Evolutionary conservation across 192 early-diverging fungal genomes (phyloP), one percentile per base, ranked within the genome.

Genomic region (Oehlia diaphana): DNA sequence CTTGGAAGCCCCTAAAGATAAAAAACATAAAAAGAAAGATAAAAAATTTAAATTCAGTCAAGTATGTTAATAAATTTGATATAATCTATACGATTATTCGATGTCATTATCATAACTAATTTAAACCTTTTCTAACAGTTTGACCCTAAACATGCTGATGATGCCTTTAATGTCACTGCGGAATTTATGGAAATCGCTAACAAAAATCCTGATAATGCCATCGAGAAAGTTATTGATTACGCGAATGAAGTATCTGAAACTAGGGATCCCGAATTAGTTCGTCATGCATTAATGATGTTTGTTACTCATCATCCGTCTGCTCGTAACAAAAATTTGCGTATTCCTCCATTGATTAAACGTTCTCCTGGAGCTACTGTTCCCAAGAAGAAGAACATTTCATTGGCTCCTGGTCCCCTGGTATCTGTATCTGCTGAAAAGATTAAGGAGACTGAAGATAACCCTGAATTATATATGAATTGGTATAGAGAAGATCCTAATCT

Each of bases 401-500:
- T 26, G 0, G n/a, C 70, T 7, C 28, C 28, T 8, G 42, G 39
- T 26, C 37, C 42, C 10, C 3, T 31, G 3, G 7, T 65, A 0
- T 65, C 28, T n/a, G n/a, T 26, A 26, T 26, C 26, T 12, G 10
- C 31, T 31, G 6, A 31, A 31, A 9, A 9, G 28, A 2, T 26
- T 5, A 5, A 9, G 9, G 2, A 28, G 26, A 0, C 35, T 16
- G 53, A 19, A 6, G 28, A 0, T 65, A 28, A 65, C 9, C 0
- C 14, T 23, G 64, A 65, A 65, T 65, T 31, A 13, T 10, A 0
- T 31, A 4, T 49, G n/a, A 14, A 49, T 14, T 72, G 39, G 42
- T 72, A 19, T 7, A 44, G 44, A 28, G 70, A 72, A 49, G 70
- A 72, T 49, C 70, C 70, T 26, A 44, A 72, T 49, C 14, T 72